Percentiles rank a stretch among this genome's conserved stretches.
These are phyloP conservation scores for Moesziomyces sp. DNA, from an alignment of 1,284 basidiomycete species.

Conservation along the genomic window DNA sequence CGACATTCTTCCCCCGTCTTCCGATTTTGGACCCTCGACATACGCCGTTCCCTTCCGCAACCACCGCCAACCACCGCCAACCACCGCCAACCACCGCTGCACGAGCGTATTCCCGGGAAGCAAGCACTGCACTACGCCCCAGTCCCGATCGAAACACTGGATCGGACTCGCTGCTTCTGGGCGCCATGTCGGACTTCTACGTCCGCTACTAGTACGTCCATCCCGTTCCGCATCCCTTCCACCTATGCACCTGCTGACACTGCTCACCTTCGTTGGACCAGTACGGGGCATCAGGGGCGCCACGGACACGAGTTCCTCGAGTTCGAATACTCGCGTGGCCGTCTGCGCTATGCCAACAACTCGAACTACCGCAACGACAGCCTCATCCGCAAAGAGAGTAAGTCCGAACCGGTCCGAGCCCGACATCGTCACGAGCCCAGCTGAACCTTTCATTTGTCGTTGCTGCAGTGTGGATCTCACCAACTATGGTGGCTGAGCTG, in stretches of 20 bases:
- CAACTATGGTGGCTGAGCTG: conserved; percentile 89
- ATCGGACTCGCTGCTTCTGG: no score
- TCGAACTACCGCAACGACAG: conserved; percentile 98
- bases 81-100: no score
- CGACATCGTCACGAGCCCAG: not conserved
- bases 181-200: conserved; percentile 63
- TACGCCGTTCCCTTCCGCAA: no score
- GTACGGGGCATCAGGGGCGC: conserved; percentile 64
- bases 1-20: conserved; percentile 1
- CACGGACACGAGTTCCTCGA: conserved; percentile 79
- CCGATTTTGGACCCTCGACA: no score
- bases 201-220: conserved; percentile 66
- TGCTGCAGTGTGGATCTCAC: conserved; percentile 87
- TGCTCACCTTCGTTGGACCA: conserved; percentile 6
- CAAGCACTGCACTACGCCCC: no score
- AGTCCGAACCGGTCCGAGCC: no score
- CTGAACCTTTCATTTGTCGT: not conserved
- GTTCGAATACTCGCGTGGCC: conserved; percentile 96
- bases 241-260: not conserved
- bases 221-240: no score
- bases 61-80: no score
- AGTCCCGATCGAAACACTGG: no score
- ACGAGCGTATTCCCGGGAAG: no score
- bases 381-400: conserved; percentile 97
- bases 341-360: conserved; percentile 97